These are phyloP conservation scores for Trypanosoma cruzi DNA, from an alignment of 208 protist species.

Conservation along the genomic window DNA sequence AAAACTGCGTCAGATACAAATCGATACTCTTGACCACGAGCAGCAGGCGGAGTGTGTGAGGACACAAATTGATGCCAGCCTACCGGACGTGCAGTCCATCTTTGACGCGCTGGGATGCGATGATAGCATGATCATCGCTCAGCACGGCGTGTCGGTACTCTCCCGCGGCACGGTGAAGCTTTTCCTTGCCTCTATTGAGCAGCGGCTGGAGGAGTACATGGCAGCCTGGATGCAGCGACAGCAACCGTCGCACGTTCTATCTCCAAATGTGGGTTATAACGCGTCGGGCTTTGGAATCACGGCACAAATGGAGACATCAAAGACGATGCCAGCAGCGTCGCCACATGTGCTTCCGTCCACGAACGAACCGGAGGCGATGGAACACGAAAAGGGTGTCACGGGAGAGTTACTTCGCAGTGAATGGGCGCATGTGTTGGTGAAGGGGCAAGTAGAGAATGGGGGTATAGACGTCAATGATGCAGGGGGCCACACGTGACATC, in stretches of 20 bases:
- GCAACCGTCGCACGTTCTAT: background rate
- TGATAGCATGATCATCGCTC: slow-evolving; percentile 21
- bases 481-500: background rate
- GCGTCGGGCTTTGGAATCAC: background rate
- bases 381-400: no score
- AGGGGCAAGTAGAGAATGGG: background rate
- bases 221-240: slow-evolving; percentile 33
- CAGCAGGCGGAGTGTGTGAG: slow-evolving; percentile 18
- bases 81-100: slow-evolving; percentile 37
- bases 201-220: slow-evolving; percentile 80
- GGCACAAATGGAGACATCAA: background rate
- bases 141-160: slow-evolving; percentile 30
- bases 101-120: slow-evolving; percentile 59
- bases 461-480: no score
- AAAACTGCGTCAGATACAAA: slow-evolving; percentile 30
- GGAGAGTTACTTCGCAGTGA: background rate
- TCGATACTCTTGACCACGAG: slow-evolving; percentile 37
- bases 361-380: background rate
- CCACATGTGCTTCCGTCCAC: slow-evolving; percentile 1
- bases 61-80: slow-evolving; percentile 13
- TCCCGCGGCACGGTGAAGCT: slow-evolving; percentile 32
- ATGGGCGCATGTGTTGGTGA: background rate
- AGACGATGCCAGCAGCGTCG: background rate
- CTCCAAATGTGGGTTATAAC: background rate
- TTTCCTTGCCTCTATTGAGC: slow-evolving; percentile 68